Evolutionary conservation across 2,329 filamentous ascomycete genomes (phyloP), one percentile per base, ranked within the genome.

Genomic region (Lachnellula subtilissima): DNA sequence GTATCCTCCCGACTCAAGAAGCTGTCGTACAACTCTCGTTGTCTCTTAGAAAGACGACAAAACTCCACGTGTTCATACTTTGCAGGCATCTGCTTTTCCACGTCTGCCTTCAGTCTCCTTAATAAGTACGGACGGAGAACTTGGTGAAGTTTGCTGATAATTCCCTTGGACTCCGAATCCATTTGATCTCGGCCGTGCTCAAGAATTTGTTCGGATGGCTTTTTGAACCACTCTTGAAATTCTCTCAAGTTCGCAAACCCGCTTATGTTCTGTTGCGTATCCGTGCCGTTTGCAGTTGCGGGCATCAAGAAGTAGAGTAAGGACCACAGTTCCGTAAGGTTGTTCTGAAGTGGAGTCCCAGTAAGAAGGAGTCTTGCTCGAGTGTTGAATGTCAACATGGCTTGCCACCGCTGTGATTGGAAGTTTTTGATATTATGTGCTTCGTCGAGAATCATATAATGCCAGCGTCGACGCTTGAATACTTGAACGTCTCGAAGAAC

Each of bases 341-440:
- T 97, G 73, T 99, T 99, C 71, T 99, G 94, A 23, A 99, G 78
- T 2, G 95, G 94, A 0, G 94, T 99, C 55, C 94, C 94, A 0
- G 94, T 99, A 11, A 99, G 79, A 0, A 99, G 76, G 11, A 99
- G 81, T 36, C 94, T 84, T 28, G 92, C 87, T 61, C 88, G 86
- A 0, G 94, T 97, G 66, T 95, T 93, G 75, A 99, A 95, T 0
- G 89, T 94, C 22, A 99, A 83, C 61, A 99, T 81, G 0, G 91
- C 93, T 71, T 97, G 94, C 92, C 94, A 99, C 61, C 93, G 81
- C 71, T 97, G 92, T 1, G 93, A 97, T 68, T 96, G 92, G 78
- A 97, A 99, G 73, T 99, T 99, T 70, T 99, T 97, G 79, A 99
- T 99, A 74, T 99, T 97, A 76, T 99, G 94, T 0, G 95, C 94